Evolutionary conservation across 352 stramenopile species (phyloP).

Genomic region (Globisporangium heterothallicum): DNA sequence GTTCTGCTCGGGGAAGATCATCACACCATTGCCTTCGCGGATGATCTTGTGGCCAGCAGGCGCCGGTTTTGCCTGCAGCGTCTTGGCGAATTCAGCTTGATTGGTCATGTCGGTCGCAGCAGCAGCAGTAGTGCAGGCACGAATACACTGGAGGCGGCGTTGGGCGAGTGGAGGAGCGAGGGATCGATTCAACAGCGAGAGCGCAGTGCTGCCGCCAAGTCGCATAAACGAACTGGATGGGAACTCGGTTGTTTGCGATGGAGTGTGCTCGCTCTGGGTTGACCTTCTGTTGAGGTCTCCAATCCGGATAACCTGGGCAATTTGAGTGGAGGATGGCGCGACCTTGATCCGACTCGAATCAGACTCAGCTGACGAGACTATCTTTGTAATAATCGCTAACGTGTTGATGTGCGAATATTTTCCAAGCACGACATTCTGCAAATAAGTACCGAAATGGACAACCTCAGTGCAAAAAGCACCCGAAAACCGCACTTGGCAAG

Average conservation of each 20-base stretch:
- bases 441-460: too few species aligned
- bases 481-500: too few species aligned
- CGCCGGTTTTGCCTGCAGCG: constrained; percentile 53
- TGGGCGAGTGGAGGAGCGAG: constrained; percentile 25
- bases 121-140: not conserved
- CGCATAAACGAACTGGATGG: constrained; percentile 5
- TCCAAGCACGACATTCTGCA: too few species aligned
- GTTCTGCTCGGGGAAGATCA: constrained; percentile 88
- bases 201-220: constrained; percentile 7
- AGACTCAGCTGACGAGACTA: too few species aligned
- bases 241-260: not conserved
- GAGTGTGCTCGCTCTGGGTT: too few species aligned
- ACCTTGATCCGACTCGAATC: not conserved
- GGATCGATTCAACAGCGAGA: constrained; percentile 16
- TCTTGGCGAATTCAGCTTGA: constrained; percentile 48
- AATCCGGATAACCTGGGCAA: too few species aligned
- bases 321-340: not conserved
- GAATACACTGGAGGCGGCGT: too few species aligned
- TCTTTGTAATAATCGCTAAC: too few species aligned
- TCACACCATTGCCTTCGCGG: constrained; percentile 85
- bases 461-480: too few species aligned
- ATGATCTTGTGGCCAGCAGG: constrained; percentile 82
- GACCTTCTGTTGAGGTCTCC: too few species aligned
- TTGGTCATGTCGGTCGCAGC: constrained; percentile 24
- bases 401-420: too few species aligned